phyloP scores from a whole-genome alignment of 2,329 filamentous ascomycete species.

The Fusarium concolor region DNA sequence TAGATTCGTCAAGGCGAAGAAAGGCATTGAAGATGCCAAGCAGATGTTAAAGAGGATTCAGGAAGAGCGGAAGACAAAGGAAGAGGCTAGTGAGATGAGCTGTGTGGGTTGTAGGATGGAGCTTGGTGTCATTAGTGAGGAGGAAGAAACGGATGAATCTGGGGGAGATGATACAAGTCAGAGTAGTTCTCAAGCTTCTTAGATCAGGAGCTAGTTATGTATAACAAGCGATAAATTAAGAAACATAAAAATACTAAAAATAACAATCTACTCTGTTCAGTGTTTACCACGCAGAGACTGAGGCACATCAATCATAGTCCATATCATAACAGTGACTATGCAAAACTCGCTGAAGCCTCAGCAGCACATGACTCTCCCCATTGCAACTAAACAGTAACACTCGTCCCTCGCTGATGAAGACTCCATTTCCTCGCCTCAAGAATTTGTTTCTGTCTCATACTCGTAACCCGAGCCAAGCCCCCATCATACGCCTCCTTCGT shows the following conservation, averaged over 20 bases:
- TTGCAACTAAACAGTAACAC: conserved; percentile 15
- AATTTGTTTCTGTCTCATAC: conserved; percentile 41
- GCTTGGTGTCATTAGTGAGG: background rate
- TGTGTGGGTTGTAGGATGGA: background rate
- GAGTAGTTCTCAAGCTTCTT: background rate
- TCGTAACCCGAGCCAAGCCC: conserved; percentile 15
- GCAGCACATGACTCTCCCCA: background rate
- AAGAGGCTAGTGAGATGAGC: background rate
- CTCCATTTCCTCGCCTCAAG: conserved; percentile 43
- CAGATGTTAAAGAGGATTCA: conserved; percentile 3
- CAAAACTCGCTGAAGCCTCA: background rate
- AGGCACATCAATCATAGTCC: background rate
- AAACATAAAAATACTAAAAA: background rate
- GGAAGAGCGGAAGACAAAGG: background rate
- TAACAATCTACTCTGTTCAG: background rate
- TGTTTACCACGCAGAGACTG: background rate
- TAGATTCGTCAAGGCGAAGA: conserved; percentile 28
- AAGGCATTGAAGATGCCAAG: conserved; percentile 22
- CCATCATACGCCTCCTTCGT: conserved; percentile 24
- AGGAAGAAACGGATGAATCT: background rate
- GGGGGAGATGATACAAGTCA: background rate
- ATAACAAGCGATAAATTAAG: background rate
- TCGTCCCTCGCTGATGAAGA: conserved; percentile 28
- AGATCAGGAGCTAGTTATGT: background rate
- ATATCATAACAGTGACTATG: background rate